These are phyloP conservation scores for Pichia kluyveri DNA, from an alignment of 805 yeast genomes.

Conservation along the genomic window DNA sequence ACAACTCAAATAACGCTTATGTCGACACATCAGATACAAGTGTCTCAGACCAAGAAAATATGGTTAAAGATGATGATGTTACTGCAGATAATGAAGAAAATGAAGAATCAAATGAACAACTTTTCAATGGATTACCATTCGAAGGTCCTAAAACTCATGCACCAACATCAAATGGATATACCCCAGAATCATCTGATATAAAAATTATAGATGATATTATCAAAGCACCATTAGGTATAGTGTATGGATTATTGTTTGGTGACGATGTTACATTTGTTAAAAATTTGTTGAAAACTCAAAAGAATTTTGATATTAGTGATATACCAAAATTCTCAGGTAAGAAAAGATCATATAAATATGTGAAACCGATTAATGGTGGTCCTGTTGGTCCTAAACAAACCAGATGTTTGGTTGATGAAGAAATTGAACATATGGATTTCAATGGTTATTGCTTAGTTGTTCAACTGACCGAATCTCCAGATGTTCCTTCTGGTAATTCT, in stretches of 20 bases:
- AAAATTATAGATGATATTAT: conserved; percentile 41
- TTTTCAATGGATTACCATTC: conserved; percentile 30
- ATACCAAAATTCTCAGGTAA: conserved; percentile 31
- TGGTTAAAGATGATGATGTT: conserved; percentile 23
- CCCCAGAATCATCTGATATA: conserved; percentile 39
- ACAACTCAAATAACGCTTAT: conserved; percentile 10
- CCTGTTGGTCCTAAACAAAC: conserved; percentile 77
- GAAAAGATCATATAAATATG: conserved; percentile 44
- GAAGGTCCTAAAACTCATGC: conserved; percentile 31
- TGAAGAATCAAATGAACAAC: conserved; percentile 13
- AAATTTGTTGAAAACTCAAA: conserved; percentile 45
- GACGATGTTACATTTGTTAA: conserved; percentile 38
- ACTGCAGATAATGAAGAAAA: conserved; percentile 6
- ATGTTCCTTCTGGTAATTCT: conserved; percentile 71
- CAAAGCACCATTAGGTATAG: conserved; percentile 57
- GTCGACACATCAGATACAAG: conserved; percentile 20
- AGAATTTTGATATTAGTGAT: conserved; percentile 50
- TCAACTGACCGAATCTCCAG: conserved; percentile 62
- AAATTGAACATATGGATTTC: conserved; percentile 42
- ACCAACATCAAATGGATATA: conserved; percentile 33
- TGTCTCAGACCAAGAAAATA: conserved; percentile 24
- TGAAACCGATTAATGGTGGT: conserved; percentile 55
- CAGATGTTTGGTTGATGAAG: conserved; percentile 52
- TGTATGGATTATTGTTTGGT: conserved; percentile 55
- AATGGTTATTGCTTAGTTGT: conserved; percentile 38